Evolutionary conservation across 176 grass and related monocot species (phyloP).

Genomic region (Musa itinerans): DNA sequence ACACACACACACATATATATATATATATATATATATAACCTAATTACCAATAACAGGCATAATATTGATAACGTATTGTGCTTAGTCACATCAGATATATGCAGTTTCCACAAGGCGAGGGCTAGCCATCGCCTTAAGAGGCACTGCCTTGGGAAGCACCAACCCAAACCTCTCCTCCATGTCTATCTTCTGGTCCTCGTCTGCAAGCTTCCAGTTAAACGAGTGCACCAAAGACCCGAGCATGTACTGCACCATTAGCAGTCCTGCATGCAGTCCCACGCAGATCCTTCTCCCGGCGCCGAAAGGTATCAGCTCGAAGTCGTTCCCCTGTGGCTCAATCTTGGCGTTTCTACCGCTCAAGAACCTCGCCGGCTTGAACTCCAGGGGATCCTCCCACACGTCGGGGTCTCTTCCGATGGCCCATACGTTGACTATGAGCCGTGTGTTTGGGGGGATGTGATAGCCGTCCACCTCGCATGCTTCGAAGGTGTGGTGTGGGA

Average conservation of each 20-base stretch:
- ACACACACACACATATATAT: too few species aligned
- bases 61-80: too few species aligned
- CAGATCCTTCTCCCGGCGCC: conserved; percentile 12
- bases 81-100: too few species aligned
- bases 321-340: neutral
- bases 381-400: conserved; percentile 21
- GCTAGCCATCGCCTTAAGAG: too few species aligned
- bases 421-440: conserved; percentile 30
- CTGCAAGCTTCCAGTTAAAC: neutral
- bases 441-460: conserved; percentile 15
- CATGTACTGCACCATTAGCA: conserved; percentile 11
- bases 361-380: neutral
- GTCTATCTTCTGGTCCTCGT: neutral
- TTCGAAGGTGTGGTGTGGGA: conserved; percentile 16
- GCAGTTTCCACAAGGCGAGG: too few species aligned
- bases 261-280: neutral
- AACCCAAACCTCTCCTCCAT: too few species aligned
- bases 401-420: conserved; percentile 26
- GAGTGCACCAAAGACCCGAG: neutral
- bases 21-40: too few species aligned
- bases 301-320: conserved; percentile 20
- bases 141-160: too few species aligned
- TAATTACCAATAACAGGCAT: too few species aligned
- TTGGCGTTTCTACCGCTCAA: too few species aligned
- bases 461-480: conserved; percentile 21